phyloP scores from a whole-genome alignment of 2,329 filamentous ascomycete species.

The Botrytis aclada region DNA sequence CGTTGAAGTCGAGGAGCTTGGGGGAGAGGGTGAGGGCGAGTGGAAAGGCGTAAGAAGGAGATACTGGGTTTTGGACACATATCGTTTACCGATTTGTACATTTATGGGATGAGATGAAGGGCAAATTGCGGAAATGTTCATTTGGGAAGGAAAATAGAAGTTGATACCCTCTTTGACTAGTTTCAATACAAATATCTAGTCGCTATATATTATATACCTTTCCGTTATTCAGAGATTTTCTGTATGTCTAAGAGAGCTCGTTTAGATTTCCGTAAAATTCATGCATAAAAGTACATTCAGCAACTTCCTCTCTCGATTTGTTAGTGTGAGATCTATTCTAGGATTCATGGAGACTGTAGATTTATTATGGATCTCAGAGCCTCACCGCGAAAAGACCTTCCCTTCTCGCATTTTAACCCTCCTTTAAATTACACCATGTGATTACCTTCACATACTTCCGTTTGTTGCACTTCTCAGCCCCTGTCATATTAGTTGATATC shows the following conservation, averaged over 20 bases:
- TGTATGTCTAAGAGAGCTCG: not conserved
- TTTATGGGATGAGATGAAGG: slow-evolving; percentile 50
- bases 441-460: not conserved
- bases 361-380: not conserved
- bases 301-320: not conserved
- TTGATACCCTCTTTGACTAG: not conserved
- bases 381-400: not conserved
- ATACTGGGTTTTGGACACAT: slow-evolving; percentile 85
- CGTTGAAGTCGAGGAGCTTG: slow-evolving; percentile 62
- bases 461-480: not conserved
- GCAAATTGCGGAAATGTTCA: not conserved
- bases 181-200: not conserved
- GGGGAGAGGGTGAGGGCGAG: slow-evolving; percentile 65
- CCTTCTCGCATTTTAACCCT: not conserved
- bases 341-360: rapidly evolving
- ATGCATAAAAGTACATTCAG: not conserved
- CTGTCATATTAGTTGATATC: not conserved
- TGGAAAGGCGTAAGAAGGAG: slow-evolving; percentile 86
- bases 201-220: not conserved
- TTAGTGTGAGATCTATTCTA: not conserved
- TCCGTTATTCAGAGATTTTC: not conserved
- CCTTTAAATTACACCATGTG: not conserved
- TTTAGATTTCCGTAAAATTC: not conserved
- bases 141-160: not conserved
- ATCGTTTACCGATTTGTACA: slow-evolving; percentile 70